Evolutionary conservation across 805 yeast genomes (phyloP).

Genomic region (Schizosaccharomyces cryophilus): DNA sequence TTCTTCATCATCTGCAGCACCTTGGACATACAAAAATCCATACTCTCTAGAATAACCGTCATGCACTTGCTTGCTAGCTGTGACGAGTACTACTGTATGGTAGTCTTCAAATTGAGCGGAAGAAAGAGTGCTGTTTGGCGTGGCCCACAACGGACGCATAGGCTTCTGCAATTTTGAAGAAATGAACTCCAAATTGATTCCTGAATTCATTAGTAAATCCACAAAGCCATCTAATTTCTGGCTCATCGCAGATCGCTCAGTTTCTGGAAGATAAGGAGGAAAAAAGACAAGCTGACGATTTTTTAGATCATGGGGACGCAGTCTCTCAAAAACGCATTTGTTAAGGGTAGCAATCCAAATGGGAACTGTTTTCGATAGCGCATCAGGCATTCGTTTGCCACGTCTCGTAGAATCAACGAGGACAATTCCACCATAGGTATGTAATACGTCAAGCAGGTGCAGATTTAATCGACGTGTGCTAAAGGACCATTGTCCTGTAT

Average conservation of each 20-base stretch:
- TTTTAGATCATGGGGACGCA: slow-evolving; percentile 8
- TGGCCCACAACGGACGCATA: slow-evolving; percentile 43
- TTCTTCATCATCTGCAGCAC: slow-evolving; percentile 89
- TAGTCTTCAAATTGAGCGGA: slow-evolving; percentile 16
- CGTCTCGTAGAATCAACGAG: slow-evolving; percentile 68
- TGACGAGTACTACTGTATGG: slow-evolving; percentile 26
- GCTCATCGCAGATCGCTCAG: slow-evolving; percentile 31
- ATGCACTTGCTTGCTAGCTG: slow-evolving; percentile 37
- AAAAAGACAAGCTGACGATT: slow-evolving; percentile 18
- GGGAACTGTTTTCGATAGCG: slow-evolving; percentile 66
- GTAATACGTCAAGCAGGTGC: slow-evolving; percentile 33
- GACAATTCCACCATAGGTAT: slow-evolving; percentile 20
- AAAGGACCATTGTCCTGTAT: slow-evolving; percentile 57
- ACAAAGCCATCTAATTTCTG: slow-evolving; percentile 26
- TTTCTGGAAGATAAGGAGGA: slow-evolving; percentile 22
- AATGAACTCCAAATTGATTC: slow-evolving; percentile 18
- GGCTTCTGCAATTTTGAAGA: slow-evolving; percentile 21
- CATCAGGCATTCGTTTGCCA: slow-evolving; percentile 70
- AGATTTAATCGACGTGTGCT: slow-evolving; percentile 49
- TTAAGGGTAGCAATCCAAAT: slow-evolving; percentile 76
- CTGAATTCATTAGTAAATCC: slow-evolving; percentile 16
- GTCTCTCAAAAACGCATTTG: slow-evolving; percentile 21
- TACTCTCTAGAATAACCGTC: slow-evolving; percentile 27
- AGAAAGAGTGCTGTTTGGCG: slow-evolving; percentile 27
- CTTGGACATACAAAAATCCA: slow-evolving; percentile 53